phyloP scores from a whole-genome alignment of 495 filamentous ascomycete genomes.

The Aspergillus indologenus region DNA sequence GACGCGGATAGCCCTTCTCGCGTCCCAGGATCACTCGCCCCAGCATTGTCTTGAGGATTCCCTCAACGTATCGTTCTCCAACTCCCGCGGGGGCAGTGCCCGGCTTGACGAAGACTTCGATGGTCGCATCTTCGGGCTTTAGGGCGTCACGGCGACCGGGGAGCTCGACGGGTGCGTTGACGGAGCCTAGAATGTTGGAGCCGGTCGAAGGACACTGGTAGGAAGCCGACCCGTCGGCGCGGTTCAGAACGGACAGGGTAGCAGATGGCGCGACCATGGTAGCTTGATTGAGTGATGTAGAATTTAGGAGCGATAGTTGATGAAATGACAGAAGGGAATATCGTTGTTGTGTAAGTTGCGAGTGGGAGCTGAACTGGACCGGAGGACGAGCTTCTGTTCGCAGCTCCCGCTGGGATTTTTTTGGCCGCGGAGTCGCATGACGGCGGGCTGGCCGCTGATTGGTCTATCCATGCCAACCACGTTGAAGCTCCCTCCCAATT shows the following conservation, averaged over 20 bases:
- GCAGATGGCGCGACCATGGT: slow-evolving; percentile 40
- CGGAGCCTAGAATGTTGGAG: slow-evolving; percentile 76
- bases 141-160: slow-evolving; percentile 71
- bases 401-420: slow-evolving; percentile 19
- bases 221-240: slow-evolving; percentile 83
- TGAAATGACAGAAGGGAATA: background rate
- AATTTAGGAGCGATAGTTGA: too few species aligned
- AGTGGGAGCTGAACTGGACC: too few species aligned
- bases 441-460: slow-evolving; percentile 19
- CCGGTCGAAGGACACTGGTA: slow-evolving; percentile 67
- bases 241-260: slow-evolving; percentile 54
- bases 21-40: slow-evolving; percentile 34
- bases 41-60: slow-evolving; percentile 30
- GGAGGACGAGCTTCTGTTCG: background rate
- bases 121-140: slow-evolving; percentile 79
- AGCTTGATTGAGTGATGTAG: too few species aligned
- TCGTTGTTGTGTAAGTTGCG: background rate
- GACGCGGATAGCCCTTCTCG: slow-evolving; percentile 35
- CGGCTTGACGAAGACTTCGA: slow-evolving; percentile 89
- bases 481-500: too few species aligned
- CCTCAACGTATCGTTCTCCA: slow-evolving; percentile 60
- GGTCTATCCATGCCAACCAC: too few species aligned
- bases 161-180: slow-evolving; percentile 92
- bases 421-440: slow-evolving; percentile 11
- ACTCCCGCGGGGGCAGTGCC: slow-evolving; percentile 62